Evolutionary conservation across 2,329 filamentous ascomycete species (phyloP), one percentile per base, ranked within the genome.

Genomic region (Fusarium pseudocircinatum): DNA sequence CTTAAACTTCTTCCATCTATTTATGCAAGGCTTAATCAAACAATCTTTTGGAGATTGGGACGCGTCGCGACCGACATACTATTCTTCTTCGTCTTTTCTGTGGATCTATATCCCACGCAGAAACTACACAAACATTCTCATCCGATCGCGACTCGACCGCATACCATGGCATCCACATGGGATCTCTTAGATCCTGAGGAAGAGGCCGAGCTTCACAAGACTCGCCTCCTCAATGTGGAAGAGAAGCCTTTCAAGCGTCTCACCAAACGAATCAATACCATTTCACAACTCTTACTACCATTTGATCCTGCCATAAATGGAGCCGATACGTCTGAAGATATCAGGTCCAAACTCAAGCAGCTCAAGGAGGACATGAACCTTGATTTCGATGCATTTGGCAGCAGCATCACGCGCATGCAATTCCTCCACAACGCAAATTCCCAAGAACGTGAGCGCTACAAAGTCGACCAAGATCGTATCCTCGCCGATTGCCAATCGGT

Each of bases 171-270:
- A 60, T 79, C 85, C 28, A 81, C 82, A 53, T 95, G 92, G 85
- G 87, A 88, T 49, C 85, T 95, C 53, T 86, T 97, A 54, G 92
- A 94, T 62, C 92, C 93, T 75, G 87, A 88, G 72, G 92, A 94
- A 74, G 93, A 95, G 84, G 92, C 94, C 81, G 92, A 94, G 72
- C 91, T 98, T 42, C 96, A 98, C 85, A 96, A 95, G 79, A 89
- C 89, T 36, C 94, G 96, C 46, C 92, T 98, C 8, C 89, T 98
- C 42, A 93, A 94, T 72, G 92, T 98, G 69, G 96, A 98, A 85
- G 94, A 97, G 80, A 95, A 95, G 66, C 94, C 95, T 2, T 98
- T 97, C 85, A 94, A 94, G 81, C 92, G 95, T 69, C 91, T 98
- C 67, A 94, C 93, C 28, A 95, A 95, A 83, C 92, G 93, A 37